Evolutionary conservation across 2,329 filamentous ascomycete species (phyloP).

Genomic region (Aspergillus sp.): DNA sequence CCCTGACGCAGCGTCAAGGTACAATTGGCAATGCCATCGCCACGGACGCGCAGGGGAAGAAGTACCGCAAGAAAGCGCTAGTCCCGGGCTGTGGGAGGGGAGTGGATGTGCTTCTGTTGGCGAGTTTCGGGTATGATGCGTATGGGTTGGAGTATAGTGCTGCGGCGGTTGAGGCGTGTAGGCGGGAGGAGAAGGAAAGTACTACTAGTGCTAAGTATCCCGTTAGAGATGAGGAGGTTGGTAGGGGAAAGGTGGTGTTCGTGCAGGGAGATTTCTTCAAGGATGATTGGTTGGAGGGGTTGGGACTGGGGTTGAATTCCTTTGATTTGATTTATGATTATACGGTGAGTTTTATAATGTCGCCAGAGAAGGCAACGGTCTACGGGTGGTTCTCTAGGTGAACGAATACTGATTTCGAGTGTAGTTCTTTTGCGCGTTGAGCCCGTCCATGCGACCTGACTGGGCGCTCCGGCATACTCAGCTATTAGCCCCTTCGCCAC

Average conservation of each 20-base stretch:
- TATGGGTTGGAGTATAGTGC: constrained; percentile 64
- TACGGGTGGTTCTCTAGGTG: neutral
- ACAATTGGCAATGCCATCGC: constrained; percentile 40
- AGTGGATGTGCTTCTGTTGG: constrained; percentile 75
- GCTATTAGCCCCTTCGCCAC: constrained; percentile 18
- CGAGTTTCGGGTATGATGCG: constrained; percentile 73
- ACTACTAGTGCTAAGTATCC: constrained; percentile 4
- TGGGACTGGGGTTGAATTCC: neutral
- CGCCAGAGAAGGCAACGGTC: neutral
- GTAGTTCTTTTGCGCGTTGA: constrained; percentile 64
- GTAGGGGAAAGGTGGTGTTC: constrained; percentile 56
- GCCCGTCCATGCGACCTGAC: constrained; percentile 54
- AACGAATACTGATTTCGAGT: neutral
- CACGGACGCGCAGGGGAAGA: constrained; percentile 15
- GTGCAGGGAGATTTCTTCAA: constrained; percentile 55
- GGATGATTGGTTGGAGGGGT: constrained; percentile 12
- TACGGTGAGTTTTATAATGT: constrained; percentile 50
- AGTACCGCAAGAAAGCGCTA: constrained; percentile 58
- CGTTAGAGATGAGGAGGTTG: constrained; percentile 7
- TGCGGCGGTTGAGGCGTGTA: constrained; percentile 10
- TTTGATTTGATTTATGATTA: constrained; percentile 36
- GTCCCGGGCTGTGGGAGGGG: constrained; percentile 81
- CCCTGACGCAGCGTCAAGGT: constrained; percentile 44
- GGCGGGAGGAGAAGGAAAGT: neutral
- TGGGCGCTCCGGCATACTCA: constrained; percentile 59